Evolutionary conservation across 2,329 filamentous ascomycete genomes (phyloP).

Genomic region (Colletotrichum sp.): DNA sequence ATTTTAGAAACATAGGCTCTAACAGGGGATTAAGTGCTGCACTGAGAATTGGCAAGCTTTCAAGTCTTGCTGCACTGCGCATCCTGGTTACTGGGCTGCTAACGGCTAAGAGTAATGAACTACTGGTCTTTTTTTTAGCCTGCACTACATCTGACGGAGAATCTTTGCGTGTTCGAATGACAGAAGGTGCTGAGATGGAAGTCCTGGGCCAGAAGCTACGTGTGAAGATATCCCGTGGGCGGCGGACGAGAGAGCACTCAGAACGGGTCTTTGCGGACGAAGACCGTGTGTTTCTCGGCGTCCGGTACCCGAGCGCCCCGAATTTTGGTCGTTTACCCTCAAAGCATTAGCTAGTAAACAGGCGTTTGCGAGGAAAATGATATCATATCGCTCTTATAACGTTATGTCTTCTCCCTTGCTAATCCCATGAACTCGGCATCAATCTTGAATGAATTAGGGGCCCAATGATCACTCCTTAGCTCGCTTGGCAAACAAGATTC

Average conservation of each 20-base stretch:
- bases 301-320: neutral
- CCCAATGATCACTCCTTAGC: accelerated
- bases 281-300: neutral
- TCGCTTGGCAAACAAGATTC: neutral
- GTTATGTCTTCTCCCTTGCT: neutral
- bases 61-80: neutral
- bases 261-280: accelerated
- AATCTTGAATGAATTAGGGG: neutral
- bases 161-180: accelerated
- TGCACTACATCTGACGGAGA: neutral
- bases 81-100: neutral
- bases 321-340: accelerated
- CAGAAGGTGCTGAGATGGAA: accelerated
- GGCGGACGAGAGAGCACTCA: neutral
- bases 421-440: neutral
- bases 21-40: neutral
- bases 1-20: neutral
- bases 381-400: neutral
- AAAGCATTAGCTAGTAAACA: neutral
- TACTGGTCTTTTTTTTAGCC: neutral
- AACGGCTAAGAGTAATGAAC: neutral
- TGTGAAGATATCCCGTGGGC: accelerated
- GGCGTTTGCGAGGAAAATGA: neutral
- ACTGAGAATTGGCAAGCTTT: neutral
- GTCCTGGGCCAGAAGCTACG: accelerated